Percentiles rank a stretch among this genome's conserved stretches.
Evolutionary conservation across 768 basidiomycete genomes (phyloP).

Genomic region (Russula abietina): DNA sequence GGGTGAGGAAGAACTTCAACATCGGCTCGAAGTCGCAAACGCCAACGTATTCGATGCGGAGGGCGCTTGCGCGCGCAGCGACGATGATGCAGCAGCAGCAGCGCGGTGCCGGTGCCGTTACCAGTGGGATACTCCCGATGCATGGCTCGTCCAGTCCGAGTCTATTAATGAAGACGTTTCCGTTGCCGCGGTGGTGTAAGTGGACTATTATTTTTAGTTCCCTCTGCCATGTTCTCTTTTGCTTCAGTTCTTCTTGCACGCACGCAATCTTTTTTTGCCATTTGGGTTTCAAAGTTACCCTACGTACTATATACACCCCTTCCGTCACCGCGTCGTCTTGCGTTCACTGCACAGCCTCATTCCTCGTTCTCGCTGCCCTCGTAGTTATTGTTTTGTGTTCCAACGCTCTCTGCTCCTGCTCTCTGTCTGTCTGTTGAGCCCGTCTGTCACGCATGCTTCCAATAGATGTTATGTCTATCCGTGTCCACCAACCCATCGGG

Average conservation of each 20-base stretch:
- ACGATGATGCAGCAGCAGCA: too few species aligned
- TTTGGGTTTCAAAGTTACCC: too few species aligned
- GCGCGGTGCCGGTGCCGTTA: too few species aligned
- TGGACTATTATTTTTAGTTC: too few species aligned
- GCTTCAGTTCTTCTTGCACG: too few species aligned
- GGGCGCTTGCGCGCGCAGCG: too few species aligned
- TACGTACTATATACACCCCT: too few species aligned
- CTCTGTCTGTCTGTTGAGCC: not conserved
- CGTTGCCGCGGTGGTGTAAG: not conserved
- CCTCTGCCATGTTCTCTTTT: too few species aligned
- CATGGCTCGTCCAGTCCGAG: conserved; percentile 20
- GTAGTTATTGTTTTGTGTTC: not conserved
- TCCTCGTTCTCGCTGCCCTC: not conserved
- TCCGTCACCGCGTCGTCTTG: not conserved
- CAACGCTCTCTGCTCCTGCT: not conserved
- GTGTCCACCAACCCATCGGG: not conserved
- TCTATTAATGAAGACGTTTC: not conserved
- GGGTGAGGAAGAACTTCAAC: too few species aligned
- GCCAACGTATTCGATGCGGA: too few species aligned
- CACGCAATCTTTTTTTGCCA: too few species aligned
- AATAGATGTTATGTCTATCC: not conserved
- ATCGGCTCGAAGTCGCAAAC: too few species aligned
- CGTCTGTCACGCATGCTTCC: not conserved
- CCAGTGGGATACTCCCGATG: conserved; percentile 13
- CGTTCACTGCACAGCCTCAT: not conserved